A percentile compares a stretch with the other conserved stretches of the same genome.
Conservation (phyloP, 805 yeast genomes). For the Candida gorgasii region DNA sequence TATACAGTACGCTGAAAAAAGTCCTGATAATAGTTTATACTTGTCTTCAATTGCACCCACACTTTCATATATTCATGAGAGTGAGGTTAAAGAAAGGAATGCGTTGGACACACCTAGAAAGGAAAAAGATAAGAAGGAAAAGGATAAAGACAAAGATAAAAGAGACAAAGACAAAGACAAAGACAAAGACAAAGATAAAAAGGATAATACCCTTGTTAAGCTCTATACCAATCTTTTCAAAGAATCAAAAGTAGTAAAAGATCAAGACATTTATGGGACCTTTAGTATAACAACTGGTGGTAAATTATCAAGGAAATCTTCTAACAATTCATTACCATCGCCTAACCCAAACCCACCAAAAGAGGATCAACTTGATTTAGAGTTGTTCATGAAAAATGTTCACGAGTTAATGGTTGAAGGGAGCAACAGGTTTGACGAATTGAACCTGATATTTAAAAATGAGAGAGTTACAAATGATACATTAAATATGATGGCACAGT, state of each 20-base stretch:
- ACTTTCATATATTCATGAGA: neutral
- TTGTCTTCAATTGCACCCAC: slow-evolving; percentile 1
- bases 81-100: slow-evolving; percentile 8
- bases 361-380: slow-evolving; percentile 17
- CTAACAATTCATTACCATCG: neutral
- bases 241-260: slow-evolving; percentile 9
- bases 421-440: slow-evolving; percentile 7
- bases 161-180: neutral
- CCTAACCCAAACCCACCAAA: neutral
- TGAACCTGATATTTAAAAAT: slow-evolving; percentile 6
- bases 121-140: neutral
- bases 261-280: slow-evolving; percentile 23
- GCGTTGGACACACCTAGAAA: neutral
- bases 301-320: slow-evolving; percentile 6
- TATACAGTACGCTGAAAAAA: neutral
- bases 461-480: slow-evolving; percentile 7
- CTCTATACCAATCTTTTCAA: slow-evolving; percentile 10
- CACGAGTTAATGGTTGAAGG: slow-evolving; percentile 26
- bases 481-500: slow-evolving; percentile 21
- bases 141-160: neutral
- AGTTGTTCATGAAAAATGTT: slow-evolving; percentile 32
- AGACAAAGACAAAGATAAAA: neutral
- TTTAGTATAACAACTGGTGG: slow-evolving; percentile 22
- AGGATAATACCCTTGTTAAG: neutral
- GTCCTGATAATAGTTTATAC: slow-evolving; percentile 8